Base-by-base conservation (phyloP, 2,329 filamentous ascomycete species). In the Fusarium veterinarium region DNA sequence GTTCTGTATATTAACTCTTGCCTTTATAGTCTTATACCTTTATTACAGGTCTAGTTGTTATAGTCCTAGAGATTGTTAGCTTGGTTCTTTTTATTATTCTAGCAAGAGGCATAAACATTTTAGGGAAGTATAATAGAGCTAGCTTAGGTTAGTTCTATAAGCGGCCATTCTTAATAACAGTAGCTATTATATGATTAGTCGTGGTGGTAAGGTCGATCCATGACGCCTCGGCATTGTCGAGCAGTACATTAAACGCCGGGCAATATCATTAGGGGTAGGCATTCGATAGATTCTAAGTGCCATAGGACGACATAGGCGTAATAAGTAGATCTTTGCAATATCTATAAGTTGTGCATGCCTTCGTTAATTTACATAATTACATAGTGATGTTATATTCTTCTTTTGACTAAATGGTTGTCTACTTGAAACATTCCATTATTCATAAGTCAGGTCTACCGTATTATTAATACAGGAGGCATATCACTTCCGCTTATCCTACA, bases 91-190 rank as follows among this genome's bases (percentile, higher is more conserved):
- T 67, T 3, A 4, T 67, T 8, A 0, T 49, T 20, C 30, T 30
- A 0, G 13, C 46, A 3, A 8, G 62, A 19, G 64, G 62, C 0
- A 45, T 60, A 1, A 60, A 52, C 6, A 60, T 67, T 16, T 30
- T 67, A 4, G 53, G 64, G 11, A 60, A 67, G 40, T 67, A 67
- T 41, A 67, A 40, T 6, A 41, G 64, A 10, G 64, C 62, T 20
- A 60, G 45, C n/a, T 41, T 14, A 2, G 25, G 23, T 4, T 64
- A 38, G 45, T 8, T 41, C 4, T 20, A 11, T 35, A 11, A 3
- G 23, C 2, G 8, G 31, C 16, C 6, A 3, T 11, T 25, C 5
- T 16, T 1, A 10, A 10, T 1, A 11, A 8, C 17, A 33, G 5
- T 7, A 23, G 16, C 10, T 31, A 13, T 8, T 2, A 19, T 23